Base-by-base conservation (phyloP, 345 rosid genomes). In the Camelina laxa region DNA sequence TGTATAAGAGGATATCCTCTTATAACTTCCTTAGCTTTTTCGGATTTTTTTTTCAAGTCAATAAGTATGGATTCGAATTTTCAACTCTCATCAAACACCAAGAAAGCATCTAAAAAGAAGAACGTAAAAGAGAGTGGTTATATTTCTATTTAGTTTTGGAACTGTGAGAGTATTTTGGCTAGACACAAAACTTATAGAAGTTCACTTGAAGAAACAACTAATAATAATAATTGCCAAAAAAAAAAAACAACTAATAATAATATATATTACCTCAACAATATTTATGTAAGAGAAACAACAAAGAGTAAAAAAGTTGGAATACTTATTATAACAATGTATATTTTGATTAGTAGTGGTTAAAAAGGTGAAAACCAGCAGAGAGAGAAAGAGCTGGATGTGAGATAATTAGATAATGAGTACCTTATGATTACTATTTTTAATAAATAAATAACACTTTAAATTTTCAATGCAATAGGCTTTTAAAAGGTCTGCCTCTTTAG, bases 341-440 rank as follows among this genome's bases (percentile, higher is more conserved):
- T 50, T 60, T 54, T 78, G 51, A 68, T 67, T 65, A 76, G 67
- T 65, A 76, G 67, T 56, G 69, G 76, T 56, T 68, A 75, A 76
- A 66, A 65, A 33, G 72, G 64, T 76, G 60, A 68, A 78, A 73
- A 59, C 67, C 70, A 56, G 76, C 72, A 77, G 75, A 31, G 72
- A 68, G 60, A 79, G 76, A 31, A 69, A 67, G 64, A 79, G n/a
- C 67, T 31, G 71, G 64, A 19, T 41, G 72, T 63, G 76, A 85
- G 76, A 85, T 86, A 86, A 87, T 88, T 90, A 87, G 84, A 83
- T 87, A 85, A 95, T 95, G 96, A 95, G 97, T 89, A 87, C 82
- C 78, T 83, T 80, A 90, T 90, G 96, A 95, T 95, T 60, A 64
- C 19, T 21, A 48, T 71, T 77, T 77, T 39, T 20, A 65, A 35